Base-by-base conservation (phyloP, 2,329 filamentous ascomycete genomes). In the Cryphonectria carpinicola region DNA sequence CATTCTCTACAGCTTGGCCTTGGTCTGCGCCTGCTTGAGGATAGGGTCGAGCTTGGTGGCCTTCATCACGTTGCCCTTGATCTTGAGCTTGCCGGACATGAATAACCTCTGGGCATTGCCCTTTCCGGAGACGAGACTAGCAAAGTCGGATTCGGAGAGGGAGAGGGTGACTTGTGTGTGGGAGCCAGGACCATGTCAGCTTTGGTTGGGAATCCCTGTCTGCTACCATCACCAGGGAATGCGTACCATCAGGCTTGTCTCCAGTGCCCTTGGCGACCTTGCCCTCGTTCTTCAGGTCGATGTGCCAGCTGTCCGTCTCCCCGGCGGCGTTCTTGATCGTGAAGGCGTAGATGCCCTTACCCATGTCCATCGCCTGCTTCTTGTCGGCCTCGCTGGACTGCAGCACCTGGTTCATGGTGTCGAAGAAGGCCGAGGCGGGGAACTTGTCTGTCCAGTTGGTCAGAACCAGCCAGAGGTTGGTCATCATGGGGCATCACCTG, bases 31-130 rank as follows among this genome's bases (percentile, higher is more conserved):
- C 87, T 94, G 96, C 87, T 94, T 94, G 75, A 97, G 84, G 78
- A 98, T 92, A 56, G 94, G 93, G 83, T 98, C 94, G 83, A 98
- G 89, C 90, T 97, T 97, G 72, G 95, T 98, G 52, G 96, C 93
- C 89, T 98, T 98, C 95, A 98, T 98, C 73, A 98, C 90, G 81
- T 98, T 94, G 74, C 96, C 96, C 89, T 94, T 97, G 80, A 98
- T 89, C 92, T 98, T 99, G 79, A 99, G 87, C 88, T 97, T 98
- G 78, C 96, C 96, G n/a, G 89, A 89, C 95, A 99, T 98, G 85
- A 98, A 98, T 74, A 99, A 85, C 76, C 91, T 90, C 87, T 99
- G 96, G 70, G 96, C 94, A 80, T 98, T 97, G 77, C 93, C 94
- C 86, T 97, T 94, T 80, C 96, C 96, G 52, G 86, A 79, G 68